Conservation (phyloP, 805 yeast genomes). For the Myxozyma sirexii region DNA sequence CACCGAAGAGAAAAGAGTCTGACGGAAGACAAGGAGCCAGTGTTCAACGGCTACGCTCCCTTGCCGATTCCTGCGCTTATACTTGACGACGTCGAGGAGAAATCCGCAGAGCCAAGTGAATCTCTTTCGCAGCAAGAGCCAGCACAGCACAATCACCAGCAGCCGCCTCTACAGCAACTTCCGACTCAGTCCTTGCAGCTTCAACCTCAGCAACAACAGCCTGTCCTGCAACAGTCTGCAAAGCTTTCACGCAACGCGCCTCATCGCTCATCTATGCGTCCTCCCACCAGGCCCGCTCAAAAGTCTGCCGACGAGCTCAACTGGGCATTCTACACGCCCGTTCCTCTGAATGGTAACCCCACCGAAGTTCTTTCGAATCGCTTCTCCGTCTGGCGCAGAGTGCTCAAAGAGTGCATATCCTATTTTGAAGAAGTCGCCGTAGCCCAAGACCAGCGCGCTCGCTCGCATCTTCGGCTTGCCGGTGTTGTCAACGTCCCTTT, state of each 20-base stretch:
- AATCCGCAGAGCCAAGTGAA: neutral
- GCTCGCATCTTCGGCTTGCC: conserved; percentile 78
- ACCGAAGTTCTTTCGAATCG: conserved; percentile 84
- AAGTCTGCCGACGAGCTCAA: conserved; percentile 12
- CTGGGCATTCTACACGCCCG: conserved; percentile 30
- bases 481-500: conserved; percentile 65
- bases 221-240: conserved; percentile 9
- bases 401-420: conserved; percentile 70
- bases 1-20: neutral
- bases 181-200: neutral
- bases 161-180: conserved; percentile 4
- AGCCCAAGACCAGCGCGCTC: conserved; percentile 83
- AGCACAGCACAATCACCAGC: conserved; percentile 9
- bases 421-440: conserved; percentile 79
- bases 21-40: neutral
- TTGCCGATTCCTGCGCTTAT: neutral
- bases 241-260: conserved; percentile 6
- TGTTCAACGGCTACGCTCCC: conserved; percentile 8
- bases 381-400: conserved; percentile 82
- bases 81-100: neutral
- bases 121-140: neutral
- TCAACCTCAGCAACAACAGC: conserved; percentile 4
- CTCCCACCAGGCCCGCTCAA: conserved; percentile 2
- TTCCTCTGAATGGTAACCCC: conserved; percentile 71
- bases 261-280: conserved; percentile 5